Evolutionary conservation across 441 rosid genomes (phyloP).

Genomic region (Macaranga tanarius): DNA sequence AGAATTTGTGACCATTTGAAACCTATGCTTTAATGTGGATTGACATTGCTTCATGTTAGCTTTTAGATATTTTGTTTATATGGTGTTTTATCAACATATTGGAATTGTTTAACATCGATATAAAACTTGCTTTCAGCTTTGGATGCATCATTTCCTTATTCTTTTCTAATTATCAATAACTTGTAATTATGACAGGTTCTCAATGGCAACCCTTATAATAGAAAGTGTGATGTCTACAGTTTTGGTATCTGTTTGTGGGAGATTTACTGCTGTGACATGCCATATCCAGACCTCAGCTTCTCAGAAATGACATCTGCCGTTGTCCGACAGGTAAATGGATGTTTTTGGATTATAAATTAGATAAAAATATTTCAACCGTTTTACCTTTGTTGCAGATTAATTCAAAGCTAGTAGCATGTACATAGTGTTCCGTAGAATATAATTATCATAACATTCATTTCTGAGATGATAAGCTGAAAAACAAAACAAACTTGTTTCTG

Average conservation of each 20-base stretch:
- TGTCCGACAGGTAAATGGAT: conserved; percentile 69
- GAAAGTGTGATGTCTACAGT: conserved; percentile 97
- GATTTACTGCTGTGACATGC: conserved; percentile 98
- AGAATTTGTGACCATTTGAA: neutral
- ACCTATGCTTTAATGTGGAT: neutral
- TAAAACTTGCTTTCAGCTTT: neutral
- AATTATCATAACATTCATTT: neutral
- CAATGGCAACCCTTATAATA: conserved; percentile 83
- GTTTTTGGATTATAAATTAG: no score
- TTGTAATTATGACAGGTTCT: conserved; percentile 57
- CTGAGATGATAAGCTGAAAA: conserved; percentile 13
- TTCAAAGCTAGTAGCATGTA: no score
- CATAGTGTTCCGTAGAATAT: neutral
- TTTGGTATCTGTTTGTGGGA: conserved; percentile 98
- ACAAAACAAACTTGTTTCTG: conserved; percentile 7
- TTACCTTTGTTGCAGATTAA: neutral
- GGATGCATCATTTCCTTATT: neutral
- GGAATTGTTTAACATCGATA: neutral
- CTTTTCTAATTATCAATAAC: neutral
- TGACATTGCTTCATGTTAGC: neutral
- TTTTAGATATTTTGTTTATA: neutral
- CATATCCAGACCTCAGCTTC: conserved; percentile 92
- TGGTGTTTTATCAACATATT: neutral
- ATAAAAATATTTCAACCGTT: neutral
- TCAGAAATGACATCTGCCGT: conserved; percentile 94